phyloP scores from a whole-genome alignment of 1,284 basidiomycete species.

The Cystobasidium pallidum region DNA sequence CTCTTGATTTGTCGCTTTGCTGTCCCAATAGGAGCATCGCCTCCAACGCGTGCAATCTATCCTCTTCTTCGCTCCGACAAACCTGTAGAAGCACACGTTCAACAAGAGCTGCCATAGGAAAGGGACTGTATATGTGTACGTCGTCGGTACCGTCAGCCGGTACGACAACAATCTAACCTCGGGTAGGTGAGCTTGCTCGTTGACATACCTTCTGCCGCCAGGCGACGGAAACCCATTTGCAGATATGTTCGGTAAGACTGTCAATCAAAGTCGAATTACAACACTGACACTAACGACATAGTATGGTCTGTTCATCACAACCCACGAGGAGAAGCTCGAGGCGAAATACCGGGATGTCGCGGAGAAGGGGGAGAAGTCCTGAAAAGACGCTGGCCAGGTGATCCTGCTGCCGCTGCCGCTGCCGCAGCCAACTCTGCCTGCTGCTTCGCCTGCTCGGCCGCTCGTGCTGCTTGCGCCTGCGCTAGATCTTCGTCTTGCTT shows the following conservation, averaged over 20 bases:
- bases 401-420: neutral
- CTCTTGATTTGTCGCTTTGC: neutral
- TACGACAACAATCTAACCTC: too few relatives aligned
- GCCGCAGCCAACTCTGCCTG: neutral
- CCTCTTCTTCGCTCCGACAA: slow-evolving; percentile 17
- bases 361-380: slow-evolving; percentile 16
- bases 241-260: neutral
- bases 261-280: neutral
- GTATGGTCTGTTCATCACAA: neutral
- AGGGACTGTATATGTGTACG: slow-evolving; percentile 9
- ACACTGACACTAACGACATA: neutral
- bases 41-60: slow-evolving; percentile 1
- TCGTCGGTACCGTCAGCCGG: too few relatives aligned
- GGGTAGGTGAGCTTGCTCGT: too few relatives aligned
- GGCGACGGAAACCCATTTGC: slow-evolving; percentile 1
- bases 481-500: slow-evolving; percentile 14
- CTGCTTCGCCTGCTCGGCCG: neutral
- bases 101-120: neutral
- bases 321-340: slow-evolving; percentile 4
- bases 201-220: neutral
- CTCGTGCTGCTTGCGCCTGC: slow-evolving; percentile 2
- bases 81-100: slow-evolving; percentile 8
- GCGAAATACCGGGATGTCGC: neutral
- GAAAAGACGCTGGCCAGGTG: neutral
- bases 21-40: slow-evolving; percentile 4